Percentiles rank a stretch among this genome's conserved stretches.
Evolutionary conservation across 345 rosid species (phyloP).

Genomic region (Pelargonium nanum): DNA sequence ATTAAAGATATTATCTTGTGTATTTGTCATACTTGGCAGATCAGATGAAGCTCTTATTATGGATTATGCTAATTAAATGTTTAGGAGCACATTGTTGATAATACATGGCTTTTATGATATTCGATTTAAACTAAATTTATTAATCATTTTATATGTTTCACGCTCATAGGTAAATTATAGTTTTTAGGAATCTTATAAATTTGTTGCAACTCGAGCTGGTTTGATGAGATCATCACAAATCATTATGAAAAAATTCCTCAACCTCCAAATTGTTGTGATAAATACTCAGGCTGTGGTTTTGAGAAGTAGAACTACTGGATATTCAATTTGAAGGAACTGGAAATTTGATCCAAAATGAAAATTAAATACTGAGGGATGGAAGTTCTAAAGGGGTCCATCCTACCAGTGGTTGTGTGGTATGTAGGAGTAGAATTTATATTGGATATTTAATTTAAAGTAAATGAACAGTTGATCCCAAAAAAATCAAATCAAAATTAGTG

Average conservation of each 20-base stretch:
- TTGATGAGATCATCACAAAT: not conserved
- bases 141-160: no score
- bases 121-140: no score
- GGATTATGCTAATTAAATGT: not conserved
- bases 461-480: no score
- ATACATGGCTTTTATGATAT: not conserved
- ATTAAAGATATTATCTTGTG: conserved; percentile 3
- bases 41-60: not conserved
- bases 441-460: not conserved
- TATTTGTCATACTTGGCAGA: not conserved
- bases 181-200: not conserved
- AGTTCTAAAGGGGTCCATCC: not conserved
- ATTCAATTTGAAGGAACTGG: not conserved
- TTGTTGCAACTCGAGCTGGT: not conserved
- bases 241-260: no score
- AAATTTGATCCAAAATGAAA: not conserved
- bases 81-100: not conserved
- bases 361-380: not conserved
- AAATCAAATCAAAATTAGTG: no score
- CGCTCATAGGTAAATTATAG: no score
- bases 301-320: not conserved
- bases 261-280: no score
- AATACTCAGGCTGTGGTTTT: not conserved
- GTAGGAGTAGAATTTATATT: no score
- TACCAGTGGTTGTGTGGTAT: not conserved